Percentiles rank a stretch among this genome's conserved stretches.
These are phyloP conservation scores for Lyophyllum shimeji DNA, from an alignment of 768 basidiomycete species.

Conservation along the genomic window DNA sequence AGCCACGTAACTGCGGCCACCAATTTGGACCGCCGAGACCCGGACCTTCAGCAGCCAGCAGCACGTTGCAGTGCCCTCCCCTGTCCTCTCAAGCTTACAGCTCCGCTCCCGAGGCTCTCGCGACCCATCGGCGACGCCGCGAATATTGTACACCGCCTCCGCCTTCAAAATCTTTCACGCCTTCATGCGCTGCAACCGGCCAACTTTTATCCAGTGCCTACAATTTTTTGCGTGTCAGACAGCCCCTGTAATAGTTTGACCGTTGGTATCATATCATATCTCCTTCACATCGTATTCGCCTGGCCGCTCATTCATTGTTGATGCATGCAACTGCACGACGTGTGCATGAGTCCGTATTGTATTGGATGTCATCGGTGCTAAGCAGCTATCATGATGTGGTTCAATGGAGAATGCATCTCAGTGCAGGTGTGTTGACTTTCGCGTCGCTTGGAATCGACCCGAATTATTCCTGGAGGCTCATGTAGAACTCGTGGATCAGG, in stretches of 20 bases:
- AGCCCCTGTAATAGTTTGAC: neutral
- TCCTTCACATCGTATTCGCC: neutral
- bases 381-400: constrained; percentile 1
- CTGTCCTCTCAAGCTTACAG: neutral
- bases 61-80: neutral
- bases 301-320: neutral
- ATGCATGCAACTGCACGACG: neutral
- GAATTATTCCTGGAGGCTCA: neutral
- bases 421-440: neutral
- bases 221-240: neutral
- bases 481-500: neutral
- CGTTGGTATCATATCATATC: neutral
- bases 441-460: neutral
- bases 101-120: too few relatives aligned
- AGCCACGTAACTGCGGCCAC: neutral
- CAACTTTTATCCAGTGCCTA: too few relatives aligned
- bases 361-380: neutral
- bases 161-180: neutral
- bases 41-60: neutral
- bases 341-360: neutral
- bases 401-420: neutral
- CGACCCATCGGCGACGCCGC: neutral
- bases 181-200: neutral
- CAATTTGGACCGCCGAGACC: neutral
- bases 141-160: neutral